Evolutionary conservation across 2,329 filamentous ascomycete species (phyloP), one percentile per base, ranked within the genome.

Genomic region (Cadophora gregata): DNA sequence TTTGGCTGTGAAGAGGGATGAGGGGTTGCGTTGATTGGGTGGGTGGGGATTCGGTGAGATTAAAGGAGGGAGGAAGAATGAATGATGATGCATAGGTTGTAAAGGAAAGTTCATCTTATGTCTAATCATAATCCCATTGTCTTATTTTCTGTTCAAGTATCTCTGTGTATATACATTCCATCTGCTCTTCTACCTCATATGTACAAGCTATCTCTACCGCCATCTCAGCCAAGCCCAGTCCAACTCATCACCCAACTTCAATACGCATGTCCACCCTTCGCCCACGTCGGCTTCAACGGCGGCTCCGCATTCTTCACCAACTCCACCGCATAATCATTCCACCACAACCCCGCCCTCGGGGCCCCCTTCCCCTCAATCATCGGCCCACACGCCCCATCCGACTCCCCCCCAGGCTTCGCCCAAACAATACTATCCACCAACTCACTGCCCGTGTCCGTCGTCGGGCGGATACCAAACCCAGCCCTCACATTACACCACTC

Each of bases 1-100:
- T 71, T 77, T 88, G 70, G 84, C 84, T n/a, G 81, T 87, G 14
- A 80, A 73, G 70, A 79, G 81, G 70, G 53, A 70, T 56, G 62
- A 66, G 47, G 47, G 25, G 12, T 48, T 71, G 25, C 62, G 45
- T 6, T 68, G 31, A 33, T 48, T 47, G 51, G 25, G 16, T 16
- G 10, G 4, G 8, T 60, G 6, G 21, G 16, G 16, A 3, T 14
- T 16, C 36, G 3, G 36, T 12, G 36, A 14, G 36, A 10, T 33
- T 5, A 5, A 33, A 38, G 36, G 6, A 14, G 12, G 16, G 7
- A 16, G 9, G 36, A 14, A 38, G 36, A 16, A 38, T 16, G 36
- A 38, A 14, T 12, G 31, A 10, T 36, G 5, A 36, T 5, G 31
- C 12, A 36, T 36, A 6, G 31, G 31, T 12, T 36, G 31, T 36